Percentiles rank a stretch among this genome's conserved stretches.
Conservation (phyloP, 2,329 filamentous ascomycete species). For the Aureobasidium sp. region DNA sequence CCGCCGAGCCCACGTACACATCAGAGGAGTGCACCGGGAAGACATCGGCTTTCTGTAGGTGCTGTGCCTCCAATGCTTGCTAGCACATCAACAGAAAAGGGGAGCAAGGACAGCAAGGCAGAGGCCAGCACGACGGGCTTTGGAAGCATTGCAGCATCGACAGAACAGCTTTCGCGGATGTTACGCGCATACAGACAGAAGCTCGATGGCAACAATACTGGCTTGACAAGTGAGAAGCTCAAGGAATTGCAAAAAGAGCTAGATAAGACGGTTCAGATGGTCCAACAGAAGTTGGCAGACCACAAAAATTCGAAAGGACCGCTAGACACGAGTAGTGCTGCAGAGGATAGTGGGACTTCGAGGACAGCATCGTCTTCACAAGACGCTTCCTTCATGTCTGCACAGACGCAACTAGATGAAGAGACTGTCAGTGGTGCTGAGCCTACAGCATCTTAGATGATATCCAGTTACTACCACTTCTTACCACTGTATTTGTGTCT, state of each 20-base stretch:
- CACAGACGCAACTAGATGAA: neutral
- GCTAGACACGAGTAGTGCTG: slow-evolving; percentile 42
- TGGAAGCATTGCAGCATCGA: slow-evolving; percentile 45
- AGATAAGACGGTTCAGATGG: slow-evolving; percentile 34
- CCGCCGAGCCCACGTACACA: slow-evolving; percentile 24
- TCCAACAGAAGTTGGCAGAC: neutral
- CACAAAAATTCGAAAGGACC: slow-evolving; percentile 39
- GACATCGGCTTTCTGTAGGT: neutral
- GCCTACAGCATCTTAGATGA: neutral
- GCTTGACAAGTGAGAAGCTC: slow-evolving; percentile 39
- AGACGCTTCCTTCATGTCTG: slow-evolving; percentile 10
- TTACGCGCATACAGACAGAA: slow-evolving; percentile 54
- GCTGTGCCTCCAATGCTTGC: neutral
- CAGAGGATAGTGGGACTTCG: slow-evolving; percentile 31
- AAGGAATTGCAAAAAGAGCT: slow-evolving; percentile 54
- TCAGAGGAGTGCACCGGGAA: neutral
- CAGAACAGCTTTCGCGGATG: slow-evolving; percentile 52
- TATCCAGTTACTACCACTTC: no score
- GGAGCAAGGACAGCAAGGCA: slow-evolving; percentile 34
- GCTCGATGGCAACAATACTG: slow-evolving; percentile 39
- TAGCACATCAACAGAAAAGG: slow-evolving; percentile 20
- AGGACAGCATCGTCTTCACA: slow-evolving; percentile 3
- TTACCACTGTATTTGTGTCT: no score
- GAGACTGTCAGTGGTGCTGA: neutral
- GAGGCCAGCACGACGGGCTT: slow-evolving; percentile 40